phyloP scores from a whole-genome alignment of 139 green algal genomes.

The Spirogloea muscicola region DNA sequence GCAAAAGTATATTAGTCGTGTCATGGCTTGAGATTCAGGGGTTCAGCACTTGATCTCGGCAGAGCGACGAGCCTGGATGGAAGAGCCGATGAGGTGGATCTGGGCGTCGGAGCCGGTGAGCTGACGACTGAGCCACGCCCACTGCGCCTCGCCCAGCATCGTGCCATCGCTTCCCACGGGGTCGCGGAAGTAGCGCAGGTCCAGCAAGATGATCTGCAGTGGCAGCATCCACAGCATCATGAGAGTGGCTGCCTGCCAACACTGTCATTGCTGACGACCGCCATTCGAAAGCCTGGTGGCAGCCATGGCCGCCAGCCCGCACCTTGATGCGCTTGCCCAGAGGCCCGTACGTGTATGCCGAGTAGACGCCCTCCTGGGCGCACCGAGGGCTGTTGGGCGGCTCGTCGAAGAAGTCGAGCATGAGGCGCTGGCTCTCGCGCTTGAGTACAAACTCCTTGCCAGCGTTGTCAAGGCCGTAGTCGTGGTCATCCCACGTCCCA shows the following conservation, averaged over 20 bases:
- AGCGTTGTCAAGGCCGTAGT: slow-evolving; percentile 50
- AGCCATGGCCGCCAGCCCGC: too few relatives aligned
- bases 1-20: too few relatives aligned
- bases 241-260: too few relatives aligned
- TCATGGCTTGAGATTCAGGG: too few relatives aligned
- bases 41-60: too few relatives aligned
- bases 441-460: slow-evolving; percentile 44
- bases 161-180: slow-evolving; percentile 18
- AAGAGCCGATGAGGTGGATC: slow-evolving; percentile 49
- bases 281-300: too few relatives aligned
- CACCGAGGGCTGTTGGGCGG: slow-evolving; percentile 42
- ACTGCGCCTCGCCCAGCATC: slow-evolving; percentile 48
- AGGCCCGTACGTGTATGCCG: slow-evolving; percentile 43
- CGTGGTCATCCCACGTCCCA: slow-evolving; percentile 54
- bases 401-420: slow-evolving; percentile 53
- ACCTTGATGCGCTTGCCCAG: slow-evolving; percentile 46
- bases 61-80: slow-evolving; percentile 28
- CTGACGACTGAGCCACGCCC: slow-evolving; percentile 44
- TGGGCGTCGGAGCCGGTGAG: slow-evolving; percentile 32
- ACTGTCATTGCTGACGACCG: too few relatives aligned
- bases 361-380: slow-evolving; percentile 43
- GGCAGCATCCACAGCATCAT: too few relatives aligned
- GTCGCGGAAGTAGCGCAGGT: slow-evolving; percentile 44
- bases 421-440: slow-evolving; percentile 44
- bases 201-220: slow-evolving; percentile 35